Evolutionary conservation across 768 basidiomycete genomes (phyloP).

Genomic region (Boletus reticulatus): DNA sequence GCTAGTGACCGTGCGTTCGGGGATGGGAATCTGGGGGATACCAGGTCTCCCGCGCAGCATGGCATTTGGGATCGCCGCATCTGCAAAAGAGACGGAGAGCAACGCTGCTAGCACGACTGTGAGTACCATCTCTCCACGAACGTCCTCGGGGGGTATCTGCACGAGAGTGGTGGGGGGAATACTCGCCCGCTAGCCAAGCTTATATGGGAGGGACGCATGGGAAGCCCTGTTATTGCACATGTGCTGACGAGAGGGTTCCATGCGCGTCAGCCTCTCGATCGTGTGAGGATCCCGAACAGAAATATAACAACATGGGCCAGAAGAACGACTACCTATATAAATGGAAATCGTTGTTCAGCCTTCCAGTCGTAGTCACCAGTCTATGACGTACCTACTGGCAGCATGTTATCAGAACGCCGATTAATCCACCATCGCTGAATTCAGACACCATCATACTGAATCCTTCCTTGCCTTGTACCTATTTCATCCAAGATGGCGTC

Average conservation of each 20-base stretch:
- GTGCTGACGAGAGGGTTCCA: background rate
- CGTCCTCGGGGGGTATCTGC: background rate
- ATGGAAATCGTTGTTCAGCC: background rate
- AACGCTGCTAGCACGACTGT: constrained; percentile 6
- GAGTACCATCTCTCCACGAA: constrained; percentile 9
- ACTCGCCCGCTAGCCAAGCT: background rate
- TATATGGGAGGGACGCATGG: constrained; percentile 7
- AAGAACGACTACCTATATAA: background rate
- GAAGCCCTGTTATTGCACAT: constrained; percentile 7
- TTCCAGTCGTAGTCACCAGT: too few relatives aligned
- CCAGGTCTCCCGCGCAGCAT: constrained; percentile 19
- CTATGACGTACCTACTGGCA: background rate
- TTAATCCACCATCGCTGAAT: background rate
- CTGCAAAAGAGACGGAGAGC: constrained; percentile 8
- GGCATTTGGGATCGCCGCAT: constrained; percentile 20
- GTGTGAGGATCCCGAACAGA: background rate
- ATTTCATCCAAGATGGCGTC: too few relatives aligned
- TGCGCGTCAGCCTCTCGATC: background rate
- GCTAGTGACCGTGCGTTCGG: constrained; percentile 9
- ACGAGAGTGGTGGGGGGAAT: background rate
- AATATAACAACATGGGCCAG: background rate
- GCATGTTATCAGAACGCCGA: background rate
- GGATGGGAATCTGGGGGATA: constrained; percentile 13
- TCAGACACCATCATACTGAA: too few relatives aligned
- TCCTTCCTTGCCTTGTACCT: too few relatives aligned